Conservation (phyloP, 1,284 basidiomycete species). For the Cryptococcus sp. region DNA sequence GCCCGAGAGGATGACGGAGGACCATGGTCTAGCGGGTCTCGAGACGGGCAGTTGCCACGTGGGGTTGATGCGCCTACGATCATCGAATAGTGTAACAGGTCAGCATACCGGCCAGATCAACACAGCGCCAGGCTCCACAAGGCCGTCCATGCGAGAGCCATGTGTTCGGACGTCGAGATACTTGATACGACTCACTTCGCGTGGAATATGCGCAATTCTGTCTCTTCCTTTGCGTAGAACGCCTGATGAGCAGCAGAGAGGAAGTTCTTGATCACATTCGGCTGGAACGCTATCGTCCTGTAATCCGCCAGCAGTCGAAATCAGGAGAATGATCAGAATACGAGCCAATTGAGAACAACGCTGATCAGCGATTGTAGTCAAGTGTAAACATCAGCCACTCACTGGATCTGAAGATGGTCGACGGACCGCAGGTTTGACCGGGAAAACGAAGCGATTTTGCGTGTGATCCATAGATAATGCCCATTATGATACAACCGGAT, state of each 20-base stretch:
- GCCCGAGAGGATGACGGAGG: conserved; percentile 32
- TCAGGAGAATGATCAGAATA: not conserved
- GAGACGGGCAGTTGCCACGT: conserved; percentile 28
- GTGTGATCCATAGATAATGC: conserved; percentile 23
- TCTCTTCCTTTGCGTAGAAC: conserved; percentile 27
- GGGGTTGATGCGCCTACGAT: conserved; percentile 19
- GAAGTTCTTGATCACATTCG: conserved; percentile 24
- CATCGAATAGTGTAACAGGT: not conserved
- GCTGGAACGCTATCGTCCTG: conserved; percentile 25
- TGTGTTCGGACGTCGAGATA: not conserved
- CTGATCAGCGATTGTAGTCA: too few relatives aligned
- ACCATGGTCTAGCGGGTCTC: conserved; percentile 31
- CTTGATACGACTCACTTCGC: conserved; percentile 18
- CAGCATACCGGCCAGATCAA: not conserved
- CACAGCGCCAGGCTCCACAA: not conserved
- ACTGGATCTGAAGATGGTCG: conserved; percentile 20
- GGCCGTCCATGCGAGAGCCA: not conserved
- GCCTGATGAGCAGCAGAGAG: conserved; percentile 23
- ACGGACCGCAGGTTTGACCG: not conserved
- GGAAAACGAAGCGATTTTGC: conserved; percentile 8
- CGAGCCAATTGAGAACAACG: too few relatives aligned
- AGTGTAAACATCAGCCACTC: conserved; percentile 5
- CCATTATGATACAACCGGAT: conserved; percentile 20
- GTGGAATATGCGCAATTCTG: conserved; percentile 37
- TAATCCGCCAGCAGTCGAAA: not conserved